phyloP scores from a whole-genome alignment of 73 alveolate species.

The Paramecium tetraurelia region DNA sequence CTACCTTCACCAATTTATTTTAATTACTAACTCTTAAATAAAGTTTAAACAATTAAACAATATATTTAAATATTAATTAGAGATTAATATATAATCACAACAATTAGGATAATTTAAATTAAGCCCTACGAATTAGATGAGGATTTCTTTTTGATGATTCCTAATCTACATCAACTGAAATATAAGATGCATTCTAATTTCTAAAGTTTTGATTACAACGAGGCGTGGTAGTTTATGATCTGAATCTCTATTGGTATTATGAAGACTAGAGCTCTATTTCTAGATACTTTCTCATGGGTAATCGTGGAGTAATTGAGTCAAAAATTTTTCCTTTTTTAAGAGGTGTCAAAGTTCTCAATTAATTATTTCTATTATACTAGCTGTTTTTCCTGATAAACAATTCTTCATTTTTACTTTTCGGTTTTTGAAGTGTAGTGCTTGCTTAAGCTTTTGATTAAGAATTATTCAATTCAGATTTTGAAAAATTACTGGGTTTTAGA shows the following conservation, averaged over 20 bases:
- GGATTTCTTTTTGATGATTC: neutral
- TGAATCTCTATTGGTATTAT: neutral
- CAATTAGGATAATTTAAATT: neutral
- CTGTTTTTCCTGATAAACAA: neutral
- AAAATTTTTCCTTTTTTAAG: neutral
- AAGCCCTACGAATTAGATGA: neutral
- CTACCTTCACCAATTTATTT: too few relatives aligned
- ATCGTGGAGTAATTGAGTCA: neutral
- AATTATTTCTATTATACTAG: neutral
- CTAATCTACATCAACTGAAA: neutral
- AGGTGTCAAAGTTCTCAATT: neutral
- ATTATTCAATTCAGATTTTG: neutral
- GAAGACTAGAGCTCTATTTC: neutral
- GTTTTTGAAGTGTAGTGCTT: neutral
- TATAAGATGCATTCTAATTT: neutral
- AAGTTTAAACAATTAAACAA: too few relatives aligned
- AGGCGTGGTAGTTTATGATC: neutral
- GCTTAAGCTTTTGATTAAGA: neutral
- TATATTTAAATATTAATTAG: neutral
- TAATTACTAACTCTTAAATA: too few relatives aligned
- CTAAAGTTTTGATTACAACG: neutral
- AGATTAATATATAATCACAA: neutral
- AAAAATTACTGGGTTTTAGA: neutral
- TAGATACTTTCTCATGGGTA: neutral
- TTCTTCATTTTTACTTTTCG: neutral